phyloP scores from a whole-genome alignment of 2,329 filamentous ascomycete genomes.

The Cladophialophora carrionii region DNA sequence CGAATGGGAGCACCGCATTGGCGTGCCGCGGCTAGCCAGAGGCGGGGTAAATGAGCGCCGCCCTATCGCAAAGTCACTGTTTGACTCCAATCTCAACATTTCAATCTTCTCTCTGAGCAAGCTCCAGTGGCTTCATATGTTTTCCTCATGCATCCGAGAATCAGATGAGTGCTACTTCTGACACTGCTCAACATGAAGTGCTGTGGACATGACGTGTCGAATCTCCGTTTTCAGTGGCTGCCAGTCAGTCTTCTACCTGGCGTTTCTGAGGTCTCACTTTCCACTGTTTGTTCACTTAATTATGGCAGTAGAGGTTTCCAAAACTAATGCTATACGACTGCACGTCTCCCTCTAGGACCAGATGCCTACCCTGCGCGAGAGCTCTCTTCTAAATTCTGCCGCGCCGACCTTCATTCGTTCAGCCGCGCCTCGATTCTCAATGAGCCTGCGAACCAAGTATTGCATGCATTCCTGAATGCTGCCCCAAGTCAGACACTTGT shows the following conservation, averaged over 20 bases:
- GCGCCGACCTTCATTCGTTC: conserved; percentile 64
- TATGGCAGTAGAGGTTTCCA: neutral
- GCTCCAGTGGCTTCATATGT: too few species aligned
- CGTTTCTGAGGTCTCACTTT: neutral
- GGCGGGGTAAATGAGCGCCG: too few species aligned
- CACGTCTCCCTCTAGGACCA: neutral
- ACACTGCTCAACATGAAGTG: too few species aligned
- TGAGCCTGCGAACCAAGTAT: conserved; percentile 65
- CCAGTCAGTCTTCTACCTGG: neutral
- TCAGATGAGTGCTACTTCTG: too few species aligned
- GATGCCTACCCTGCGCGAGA: conserved; percentile 41
- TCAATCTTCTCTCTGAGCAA: too few species aligned
- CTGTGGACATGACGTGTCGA: too few species aligned
- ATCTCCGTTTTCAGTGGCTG: too few species aligned
- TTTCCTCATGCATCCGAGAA: too few species aligned
- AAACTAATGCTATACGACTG: neutral
- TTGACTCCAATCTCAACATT: too few species aligned
- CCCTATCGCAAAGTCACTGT: too few species aligned
- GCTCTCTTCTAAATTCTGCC: conserved; percentile 65
- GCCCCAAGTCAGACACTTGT: conserved; percentile 65
- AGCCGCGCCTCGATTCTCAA: conserved; percentile 75
- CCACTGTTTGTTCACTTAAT: neutral
- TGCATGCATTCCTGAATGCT: conserved; percentile 63
- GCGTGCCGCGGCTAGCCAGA: too few species aligned
- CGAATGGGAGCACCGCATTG: too few species aligned